Conservation (phyloP, 805 yeast genomes). For the Ascoidea asiatica region DNA sequence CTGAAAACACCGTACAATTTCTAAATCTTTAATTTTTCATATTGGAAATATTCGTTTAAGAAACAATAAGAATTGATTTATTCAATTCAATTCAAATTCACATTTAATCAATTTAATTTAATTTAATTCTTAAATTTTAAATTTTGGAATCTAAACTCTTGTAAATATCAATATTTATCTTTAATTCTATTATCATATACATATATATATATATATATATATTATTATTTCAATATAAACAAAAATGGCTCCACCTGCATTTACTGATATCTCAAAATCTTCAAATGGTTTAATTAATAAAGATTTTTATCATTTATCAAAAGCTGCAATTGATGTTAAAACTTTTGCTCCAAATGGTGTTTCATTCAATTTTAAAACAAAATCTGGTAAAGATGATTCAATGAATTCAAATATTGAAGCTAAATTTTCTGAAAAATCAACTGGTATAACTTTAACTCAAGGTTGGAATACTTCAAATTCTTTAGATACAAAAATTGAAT, state of each 20-base stretch:
- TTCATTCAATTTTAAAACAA: slow-evolving; percentile 87
- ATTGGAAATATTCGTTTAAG: too few relatives aligned
- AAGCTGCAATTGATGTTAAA: slow-evolving; percentile 80
- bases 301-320: slow-evolving; percentile 88
- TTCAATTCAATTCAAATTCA: too few relatives aligned
- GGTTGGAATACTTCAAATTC: slow-evolving; percentile 96
- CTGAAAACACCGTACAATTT: too few relatives aligned
- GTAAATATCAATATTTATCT: too few relatives aligned
- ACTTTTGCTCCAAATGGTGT: slow-evolving; percentile 96
- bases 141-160: too few relatives aligned
- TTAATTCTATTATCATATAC: too few relatives aligned
- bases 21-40: too few relatives aligned
- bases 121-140: too few relatives aligned
- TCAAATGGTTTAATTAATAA: slow-evolving; percentile 79
- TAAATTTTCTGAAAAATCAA: slow-evolving; percentile 81
- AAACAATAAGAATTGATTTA: too few relatives aligned
- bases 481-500: slow-evolving; percentile 85
- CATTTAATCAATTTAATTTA: too few relatives aligned
- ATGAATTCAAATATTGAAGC: slow-evolving; percentile 85
- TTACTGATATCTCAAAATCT: slow-evolving; percentile 85
- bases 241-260: slow-evolving; percentile 74
- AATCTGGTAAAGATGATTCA: slow-evolving; percentile 64
- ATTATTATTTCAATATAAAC: slow-evolving; percentile 1
- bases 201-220: background rate
- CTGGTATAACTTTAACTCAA: slow-evolving; percentile 89